phyloP scores from a whole-genome alignment of 2,329 filamentous ascomycete species.

The Alternaria dauci region DNA sequence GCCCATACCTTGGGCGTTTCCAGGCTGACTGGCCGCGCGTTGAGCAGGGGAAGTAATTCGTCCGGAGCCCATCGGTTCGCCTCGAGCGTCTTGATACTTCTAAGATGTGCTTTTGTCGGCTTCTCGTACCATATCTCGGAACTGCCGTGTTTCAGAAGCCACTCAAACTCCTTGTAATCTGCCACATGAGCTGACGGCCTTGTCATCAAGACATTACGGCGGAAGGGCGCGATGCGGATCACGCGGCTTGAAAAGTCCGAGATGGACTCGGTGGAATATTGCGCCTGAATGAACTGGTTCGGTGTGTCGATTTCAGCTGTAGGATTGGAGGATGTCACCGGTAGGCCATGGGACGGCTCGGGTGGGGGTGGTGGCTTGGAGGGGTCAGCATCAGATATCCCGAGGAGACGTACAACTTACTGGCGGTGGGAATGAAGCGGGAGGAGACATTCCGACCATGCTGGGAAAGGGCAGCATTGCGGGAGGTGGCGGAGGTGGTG shows the following conservation, averaged over 20 bases:
- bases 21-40: slow-evolving; percentile 29
- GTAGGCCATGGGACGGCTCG: slow-evolving; percentile 6
- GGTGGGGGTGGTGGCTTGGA: slow-evolving; percentile 22
- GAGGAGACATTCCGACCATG: neutral
- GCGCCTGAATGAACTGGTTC: slow-evolving; percentile 29
- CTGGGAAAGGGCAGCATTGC: neutral
- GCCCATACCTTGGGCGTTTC: slow-evolving; percentile 42
- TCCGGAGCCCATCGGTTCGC: slow-evolving; percentile 14
- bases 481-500: neutral
- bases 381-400: neutral
- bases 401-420: neutral
- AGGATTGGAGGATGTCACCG: slow-evolving; percentile 2
- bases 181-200: slow-evolving; percentile 30
- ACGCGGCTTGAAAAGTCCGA: slow-evolving; percentile 23
- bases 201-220: slow-evolving; percentile 36
- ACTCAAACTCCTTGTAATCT: slow-evolving; percentile 42
- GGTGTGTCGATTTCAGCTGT: slow-evolving; percentile 22
- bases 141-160: slow-evolving; percentile 37
- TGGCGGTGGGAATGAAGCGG: slow-evolving; percentile 19
- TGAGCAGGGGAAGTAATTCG: slow-evolving; percentile 22
- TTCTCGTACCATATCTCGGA: slow-evolving; percentile 45
- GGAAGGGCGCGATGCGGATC: slow-evolving; percentile 33
- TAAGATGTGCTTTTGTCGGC: slow-evolving; percentile 25
- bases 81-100: slow-evolving; percentile 17
- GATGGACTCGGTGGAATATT: slow-evolving; percentile 31